A percentile compares a stretch with the other conserved stretches of the same genome.
These are phyloP conservation scores for Sporodiniella umbellata DNA, from an alignment of 371 early-diverging fungal genomes.

Conservation along the genomic window DNA sequence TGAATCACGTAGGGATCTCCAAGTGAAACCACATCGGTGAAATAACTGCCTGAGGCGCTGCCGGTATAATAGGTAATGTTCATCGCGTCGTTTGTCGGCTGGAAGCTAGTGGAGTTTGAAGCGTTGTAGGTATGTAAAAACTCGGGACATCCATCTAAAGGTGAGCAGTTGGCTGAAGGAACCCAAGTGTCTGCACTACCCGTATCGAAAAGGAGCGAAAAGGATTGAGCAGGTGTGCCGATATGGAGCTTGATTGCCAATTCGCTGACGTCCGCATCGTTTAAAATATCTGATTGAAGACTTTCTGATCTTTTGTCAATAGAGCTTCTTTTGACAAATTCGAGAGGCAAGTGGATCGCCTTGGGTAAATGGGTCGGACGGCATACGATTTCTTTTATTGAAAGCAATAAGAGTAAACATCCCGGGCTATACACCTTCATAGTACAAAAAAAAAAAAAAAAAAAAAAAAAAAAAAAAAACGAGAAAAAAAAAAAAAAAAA, in stretches of 20 bases:
- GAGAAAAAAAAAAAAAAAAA: background rate
- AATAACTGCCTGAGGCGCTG: constrained; percentile 55
- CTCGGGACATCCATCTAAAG: constrained; percentile 22
- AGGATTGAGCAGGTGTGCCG: constrained; percentile 55
- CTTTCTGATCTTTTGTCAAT: constrained; percentile 1
- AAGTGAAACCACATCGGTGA: constrained; percentile 49
- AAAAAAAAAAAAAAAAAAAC: background rate
- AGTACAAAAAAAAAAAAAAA: background rate
- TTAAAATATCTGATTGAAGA: constrained; percentile 14
- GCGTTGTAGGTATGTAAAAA: constrained; percentile 41
- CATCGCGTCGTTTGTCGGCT: constrained; percentile 39
- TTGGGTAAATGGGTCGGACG: background rate
- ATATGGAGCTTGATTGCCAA: constrained; percentile 39
- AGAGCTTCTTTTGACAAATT: background rate
- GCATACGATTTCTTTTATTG: background rate
- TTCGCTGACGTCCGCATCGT: constrained; percentile 30
- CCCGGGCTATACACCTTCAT: background rate
- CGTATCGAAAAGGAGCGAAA: constrained; percentile 61
- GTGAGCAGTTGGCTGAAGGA: constrained; percentile 24
- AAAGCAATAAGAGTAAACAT: background rate
- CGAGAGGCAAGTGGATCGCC: constrained; percentile 4
- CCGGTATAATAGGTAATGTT: constrained; percentile 61
- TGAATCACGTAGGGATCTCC: constrained; percentile 33
- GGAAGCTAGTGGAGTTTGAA: constrained; percentile 47
- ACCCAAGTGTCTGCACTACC: constrained; percentile 50